Base-by-base conservation (phyloP, 2,329 filamentous ascomycete genomes). In the Penicillium italicum region DNA sequence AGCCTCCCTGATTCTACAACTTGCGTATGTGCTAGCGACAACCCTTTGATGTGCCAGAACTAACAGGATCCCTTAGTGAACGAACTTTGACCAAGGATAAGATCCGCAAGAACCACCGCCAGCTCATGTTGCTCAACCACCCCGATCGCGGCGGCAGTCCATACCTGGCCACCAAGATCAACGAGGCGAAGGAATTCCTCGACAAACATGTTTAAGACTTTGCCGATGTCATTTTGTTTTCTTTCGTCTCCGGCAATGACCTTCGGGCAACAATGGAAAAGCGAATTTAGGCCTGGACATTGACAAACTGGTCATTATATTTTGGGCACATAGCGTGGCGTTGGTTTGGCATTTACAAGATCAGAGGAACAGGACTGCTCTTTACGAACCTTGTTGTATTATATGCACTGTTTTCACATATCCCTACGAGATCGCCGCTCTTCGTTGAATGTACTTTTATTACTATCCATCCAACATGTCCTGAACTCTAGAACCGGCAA, bases 111-210 rank as follows among this genome's bases (percentile, higher is more conserved):
- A 91, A 92, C 66, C 94, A 99, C 77, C 88, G 94, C 62, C 91
- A 87, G 52, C 85, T 97, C 64, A 99, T 99, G 93, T 85, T 99
- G 54, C 81, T 96, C 63, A 99, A 99, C 81, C 94, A 99, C 75
- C 94, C 94, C 61, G 94, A 99, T 81, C 89, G 94, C 71, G 94
- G 94, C 63, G 94, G 94, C 37, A 97, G 91, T 71, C 94, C 94
- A 8, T 99, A 97, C 72, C 79, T 99, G 42, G 94, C 94, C 14
- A 97, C 92, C 51, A 99, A 99, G 76, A 89, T 99, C 72, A 99
- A 99, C 77, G 94, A 99, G 75, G 94, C 94, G 37, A 99, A 99
- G 76, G 93, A 97, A 73, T 85, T 97, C 61, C 73, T 99, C 64
- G 94, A 99, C 73, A 97, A 96, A 76, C 80, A 78, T 50, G 57